Evolutionary conservation across 192 early-diverging fungal species (phyloP).

Genomic region (Paraglomus occultum): DNA sequence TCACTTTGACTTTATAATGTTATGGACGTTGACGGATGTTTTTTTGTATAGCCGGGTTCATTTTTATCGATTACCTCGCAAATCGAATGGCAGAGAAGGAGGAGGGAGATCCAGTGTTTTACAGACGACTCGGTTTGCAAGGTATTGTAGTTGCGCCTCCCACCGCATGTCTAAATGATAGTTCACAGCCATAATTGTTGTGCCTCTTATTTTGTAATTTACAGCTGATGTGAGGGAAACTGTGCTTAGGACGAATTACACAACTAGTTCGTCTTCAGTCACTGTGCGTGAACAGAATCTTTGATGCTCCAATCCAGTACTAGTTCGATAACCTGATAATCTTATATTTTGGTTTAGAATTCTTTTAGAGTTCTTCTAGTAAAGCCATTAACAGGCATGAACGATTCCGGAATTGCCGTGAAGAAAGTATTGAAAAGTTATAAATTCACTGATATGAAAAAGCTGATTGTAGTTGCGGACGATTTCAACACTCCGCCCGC

Average conservation of each 20-base stretch:
- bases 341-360: conserved; percentile 37
- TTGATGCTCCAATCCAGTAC: neutral
- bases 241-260: conserved; percentile 39
- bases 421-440: conserved; percentile 53
- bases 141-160: conserved; percentile 27
- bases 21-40: neutral
- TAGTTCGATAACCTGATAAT: neutral
- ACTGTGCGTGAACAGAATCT: neutral
- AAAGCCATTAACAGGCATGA: conserved; percentile 57
- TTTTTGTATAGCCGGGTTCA: conserved; percentile 44
- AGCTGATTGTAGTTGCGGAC: conserved; percentile 57
- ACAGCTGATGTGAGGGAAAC: conserved; percentile 56
- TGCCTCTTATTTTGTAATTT: conserved; percentile 25
- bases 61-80: conserved; percentile 59
- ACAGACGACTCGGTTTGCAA: conserved; percentile 35
- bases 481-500: conserved; percentile 60
- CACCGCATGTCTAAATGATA: too few relatives aligned
- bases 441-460: conserved; percentile 45
- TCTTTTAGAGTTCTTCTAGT: conserved; percentile 52
- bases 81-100: conserved; percentile 48
- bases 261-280: conserved; percentile 35
- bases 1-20: neutral
- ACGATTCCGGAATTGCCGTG: conserved; percentile 51
- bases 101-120: conserved; percentile 34
- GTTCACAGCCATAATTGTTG: too few relatives aligned